Conservation (phyloP, 108 stramenopile species). For the Mediolabrus comicus region DNA sequence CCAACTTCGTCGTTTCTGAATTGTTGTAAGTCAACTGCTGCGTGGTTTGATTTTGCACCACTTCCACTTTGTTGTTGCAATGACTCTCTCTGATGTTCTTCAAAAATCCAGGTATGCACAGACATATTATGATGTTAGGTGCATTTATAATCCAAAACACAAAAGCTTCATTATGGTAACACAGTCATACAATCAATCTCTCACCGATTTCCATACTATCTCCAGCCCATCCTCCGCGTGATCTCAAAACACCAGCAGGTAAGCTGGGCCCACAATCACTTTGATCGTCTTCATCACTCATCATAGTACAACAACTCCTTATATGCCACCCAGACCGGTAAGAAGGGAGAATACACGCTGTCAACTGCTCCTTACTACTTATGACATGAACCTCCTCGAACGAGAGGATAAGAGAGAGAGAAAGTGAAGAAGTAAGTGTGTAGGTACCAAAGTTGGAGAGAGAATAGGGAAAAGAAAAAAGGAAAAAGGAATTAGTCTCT, state of each 20-base stretch:
- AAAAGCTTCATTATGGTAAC: too few species aligned
- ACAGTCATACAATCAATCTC: neutral
- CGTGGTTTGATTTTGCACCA: slow-evolving; percentile 6
- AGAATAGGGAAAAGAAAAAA: too few species aligned
- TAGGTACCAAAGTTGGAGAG: neutral
- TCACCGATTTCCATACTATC: slow-evolving; percentile 2
- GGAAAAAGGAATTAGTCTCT: too few species aligned
- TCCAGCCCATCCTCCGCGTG: slow-evolving; percentile 6
- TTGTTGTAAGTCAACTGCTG: slow-evolving; percentile 73
- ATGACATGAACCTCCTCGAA: too few species aligned
- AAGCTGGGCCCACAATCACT: slow-evolving; percentile 5
- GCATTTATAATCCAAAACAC: too few species aligned
- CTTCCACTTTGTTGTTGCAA: neutral
- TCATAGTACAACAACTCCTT: too few species aligned
- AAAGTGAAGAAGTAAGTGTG: neutral
- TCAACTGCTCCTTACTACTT: too few species aligned
- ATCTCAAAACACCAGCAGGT: slow-evolving; percentile 7
- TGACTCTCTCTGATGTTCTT: slow-evolving; percentile 40
- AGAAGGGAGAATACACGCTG: too few species aligned
- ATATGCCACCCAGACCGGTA: too few species aligned
- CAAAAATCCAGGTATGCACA: neutral
- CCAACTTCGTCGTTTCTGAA: slow-evolving; percentile 82
- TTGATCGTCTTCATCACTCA: neutral
- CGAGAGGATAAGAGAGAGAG: too few species aligned
- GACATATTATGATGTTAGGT: too few species aligned